These are phyloP conservation scores for Linum usitatissimum DNA, from an alignment of 345 rosid genomes.

Conservation along the genomic window DNA sequence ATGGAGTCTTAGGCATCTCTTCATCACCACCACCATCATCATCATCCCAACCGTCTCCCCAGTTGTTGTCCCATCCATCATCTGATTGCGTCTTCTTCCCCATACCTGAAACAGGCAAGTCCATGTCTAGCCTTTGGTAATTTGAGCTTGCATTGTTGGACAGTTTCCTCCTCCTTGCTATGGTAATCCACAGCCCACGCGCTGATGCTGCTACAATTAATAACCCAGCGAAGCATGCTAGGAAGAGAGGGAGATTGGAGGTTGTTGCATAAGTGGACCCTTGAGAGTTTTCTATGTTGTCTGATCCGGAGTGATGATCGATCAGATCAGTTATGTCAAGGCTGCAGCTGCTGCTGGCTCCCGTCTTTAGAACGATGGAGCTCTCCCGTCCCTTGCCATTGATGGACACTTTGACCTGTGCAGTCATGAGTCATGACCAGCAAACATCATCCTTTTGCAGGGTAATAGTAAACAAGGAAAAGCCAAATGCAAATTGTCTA, in stretches of 20 bases:
- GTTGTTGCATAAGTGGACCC: conserved; percentile 19
- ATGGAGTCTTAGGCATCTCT: conserved; percentile 54
- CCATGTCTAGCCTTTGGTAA: conserved; percentile 59
- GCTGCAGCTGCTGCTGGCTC: conserved; percentile 44
- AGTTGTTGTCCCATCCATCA: conserved; percentile 67
- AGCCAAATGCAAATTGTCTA: not conserved
- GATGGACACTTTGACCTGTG: conserved; percentile 52
- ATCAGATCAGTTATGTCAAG: conserved; percentile 51
- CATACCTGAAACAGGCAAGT: conserved; percentile 35
- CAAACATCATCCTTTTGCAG: not conserved
- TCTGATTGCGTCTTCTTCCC: conserved; percentile 17
- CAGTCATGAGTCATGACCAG: not conserved
- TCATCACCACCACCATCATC: conserved; percentile 78
- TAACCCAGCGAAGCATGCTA: conserved; percentile 27
- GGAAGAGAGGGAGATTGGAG: conserved; percentile 19
- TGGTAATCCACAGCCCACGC: conserved; percentile 22
- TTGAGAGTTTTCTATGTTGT: conserved; percentile 16
- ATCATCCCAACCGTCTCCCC: conserved; percentile 76
- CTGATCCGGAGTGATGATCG: conserved; percentile 21
- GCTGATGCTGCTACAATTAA: conserved; percentile 31
- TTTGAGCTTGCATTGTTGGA: conserved; percentile 16
- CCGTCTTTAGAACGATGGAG: conserved; percentile 32
- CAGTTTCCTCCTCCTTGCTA: conserved; percentile 28
- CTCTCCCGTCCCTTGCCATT: conserved; percentile 23
- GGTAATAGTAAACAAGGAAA: not conserved